phyloP scores from a whole-genome alignment of 108 stramenopile species.

The Stephanodiscus minutulus region DNA sequence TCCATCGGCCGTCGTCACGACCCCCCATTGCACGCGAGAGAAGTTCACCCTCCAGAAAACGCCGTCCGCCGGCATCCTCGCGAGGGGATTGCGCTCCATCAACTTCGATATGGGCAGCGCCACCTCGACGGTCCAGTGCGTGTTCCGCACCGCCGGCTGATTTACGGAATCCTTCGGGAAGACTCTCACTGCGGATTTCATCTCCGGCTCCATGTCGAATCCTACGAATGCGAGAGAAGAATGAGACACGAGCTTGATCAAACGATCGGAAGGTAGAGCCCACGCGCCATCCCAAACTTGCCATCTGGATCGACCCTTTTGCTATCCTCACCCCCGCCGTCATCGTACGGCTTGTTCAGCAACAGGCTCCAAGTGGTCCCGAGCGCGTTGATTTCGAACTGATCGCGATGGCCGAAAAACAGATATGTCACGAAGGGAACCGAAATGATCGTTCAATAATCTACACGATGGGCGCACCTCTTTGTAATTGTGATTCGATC shows the following conservation, averaged over 20 bases:
- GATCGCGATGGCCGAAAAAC: not conserved
- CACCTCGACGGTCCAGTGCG: slow-evolving; percentile 48
- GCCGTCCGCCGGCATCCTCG: slow-evolving; percentile 32
- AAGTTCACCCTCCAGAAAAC: slow-evolving; percentile 50
- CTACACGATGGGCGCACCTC: slow-evolving; percentile 41
- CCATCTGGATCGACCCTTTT: slow-evolving; percentile 71
- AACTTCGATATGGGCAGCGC: slow-evolving; percentile 46
- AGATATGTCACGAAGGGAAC: not conserved
- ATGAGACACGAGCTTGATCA: not conserved
- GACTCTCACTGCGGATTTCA: slow-evolving; percentile 36
- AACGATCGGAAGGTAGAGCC: not conserved
- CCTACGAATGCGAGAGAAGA: slow-evolving; percentile 38
- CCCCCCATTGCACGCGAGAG: slow-evolving; percentile 52
- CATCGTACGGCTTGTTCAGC: slow-evolving; percentile 83
- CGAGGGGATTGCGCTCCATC: slow-evolving; percentile 25
- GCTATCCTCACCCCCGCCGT: slow-evolving; percentile 79
- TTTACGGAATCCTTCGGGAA: slow-evolving; percentile 41
- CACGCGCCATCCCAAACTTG: slow-evolving; percentile 15
- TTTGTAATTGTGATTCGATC: slow-evolving; percentile 78
- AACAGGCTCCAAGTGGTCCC: slow-evolving; percentile 88
- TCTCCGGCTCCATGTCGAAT: slow-evolving; percentile 66
- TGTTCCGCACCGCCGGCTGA: slow-evolving; percentile 32
- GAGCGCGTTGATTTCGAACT: slow-evolving; percentile 85
- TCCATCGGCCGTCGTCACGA: slow-evolving; percentile 25
- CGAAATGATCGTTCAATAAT: no score